phyloP scores from a whole-genome alignment of 139 green algal genomes.

The Nannochloris sp. region DNA sequence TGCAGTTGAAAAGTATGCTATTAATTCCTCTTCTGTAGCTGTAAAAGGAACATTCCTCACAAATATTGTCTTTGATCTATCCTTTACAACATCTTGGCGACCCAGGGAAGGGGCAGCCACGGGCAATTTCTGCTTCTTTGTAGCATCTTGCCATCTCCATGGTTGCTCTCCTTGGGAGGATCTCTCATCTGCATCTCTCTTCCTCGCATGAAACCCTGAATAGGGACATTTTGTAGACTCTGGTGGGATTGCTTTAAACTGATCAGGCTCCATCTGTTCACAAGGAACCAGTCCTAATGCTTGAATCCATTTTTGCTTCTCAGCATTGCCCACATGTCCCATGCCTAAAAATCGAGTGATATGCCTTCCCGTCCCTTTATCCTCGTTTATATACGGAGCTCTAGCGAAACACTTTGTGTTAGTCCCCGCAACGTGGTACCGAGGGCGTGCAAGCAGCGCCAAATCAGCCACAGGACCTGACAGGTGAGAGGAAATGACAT shows the following conservation, averaged over 20 bases:
- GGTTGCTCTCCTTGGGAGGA: slow-evolving; percentile 5
- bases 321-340: slow-evolving; percentile 40
- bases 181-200: slow-evolving; percentile 1
- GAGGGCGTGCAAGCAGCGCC: slow-evolving; percentile 32
- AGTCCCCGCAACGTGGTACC: slow-evolving; percentile 56
- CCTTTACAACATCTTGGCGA: slow-evolving; percentile 42
- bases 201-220: not conserved
- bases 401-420: slow-evolving; percentile 46
- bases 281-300: slow-evolving; percentile 66
- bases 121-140: slow-evolving; percentile 24
- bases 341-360: slow-evolving; percentile 84
- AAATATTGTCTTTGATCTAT: slow-evolving; percentile 54
- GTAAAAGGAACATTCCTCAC: slow-evolving; percentile 65
- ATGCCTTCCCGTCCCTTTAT: slow-evolving; percentile 58
- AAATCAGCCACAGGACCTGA: slow-evolving; percentile 25
- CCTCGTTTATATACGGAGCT: slow-evolving; percentile 71
- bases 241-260: slow-evolving; percentile 41
- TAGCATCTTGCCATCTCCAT: slow-evolving; percentile 47
- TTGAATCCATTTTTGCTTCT: slow-evolving; percentile 73
- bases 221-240: slow-evolving; percentile 49
- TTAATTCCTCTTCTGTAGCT: slow-evolving; percentile 54
- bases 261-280: slow-evolving; percentile 41
- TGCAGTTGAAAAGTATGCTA: slow-evolving; percentile 51
- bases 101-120: slow-evolving; percentile 23
- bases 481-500: not conserved